phyloP scores from a whole-genome alignment of 225 moss, liverwort and hornwort genomes.

The Physcomitrium patens region DNA sequence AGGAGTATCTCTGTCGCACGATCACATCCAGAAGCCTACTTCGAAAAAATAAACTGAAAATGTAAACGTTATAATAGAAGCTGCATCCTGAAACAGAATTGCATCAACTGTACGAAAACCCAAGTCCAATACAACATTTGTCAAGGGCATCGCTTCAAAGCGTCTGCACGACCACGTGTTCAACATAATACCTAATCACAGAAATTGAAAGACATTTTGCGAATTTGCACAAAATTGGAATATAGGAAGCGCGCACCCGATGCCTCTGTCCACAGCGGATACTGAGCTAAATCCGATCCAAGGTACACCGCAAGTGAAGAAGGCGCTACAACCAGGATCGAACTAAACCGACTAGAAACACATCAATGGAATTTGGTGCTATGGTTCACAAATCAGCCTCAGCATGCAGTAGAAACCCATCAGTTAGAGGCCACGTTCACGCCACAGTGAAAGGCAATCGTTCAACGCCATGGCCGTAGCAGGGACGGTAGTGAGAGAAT shows the following conservation, averaged over 20 bases:
- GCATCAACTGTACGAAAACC: background rate
- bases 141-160: background rate
- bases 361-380: too few species aligned
- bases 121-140: background rate
- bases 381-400: too few species aligned
- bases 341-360: too few species aligned
- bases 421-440: slow-evolving; percentile 6
- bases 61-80: background rate
- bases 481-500: slow-evolving; percentile 17
- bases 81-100: background rate
- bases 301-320: background rate
- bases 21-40: background rate
- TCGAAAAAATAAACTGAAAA: too few species aligned
- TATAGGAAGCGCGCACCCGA: background rate
- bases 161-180: background rate
- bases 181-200: background rate
- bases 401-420: background rate
- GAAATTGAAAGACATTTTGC: background rate
- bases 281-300: background rate
- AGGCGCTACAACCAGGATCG: background rate
- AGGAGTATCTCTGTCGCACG: background rate
- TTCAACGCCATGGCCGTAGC: slow-evolving; percentile 13
- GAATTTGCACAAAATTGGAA: background rate
- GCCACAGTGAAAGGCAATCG: background rate
- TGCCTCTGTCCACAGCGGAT: background rate